A percentile compares a stretch with the other conserved stretches of the same genome.
Evolutionary conservation across 805 yeast species (phyloP).

Genomic region (Torulaspora microellipsoides): DNA sequence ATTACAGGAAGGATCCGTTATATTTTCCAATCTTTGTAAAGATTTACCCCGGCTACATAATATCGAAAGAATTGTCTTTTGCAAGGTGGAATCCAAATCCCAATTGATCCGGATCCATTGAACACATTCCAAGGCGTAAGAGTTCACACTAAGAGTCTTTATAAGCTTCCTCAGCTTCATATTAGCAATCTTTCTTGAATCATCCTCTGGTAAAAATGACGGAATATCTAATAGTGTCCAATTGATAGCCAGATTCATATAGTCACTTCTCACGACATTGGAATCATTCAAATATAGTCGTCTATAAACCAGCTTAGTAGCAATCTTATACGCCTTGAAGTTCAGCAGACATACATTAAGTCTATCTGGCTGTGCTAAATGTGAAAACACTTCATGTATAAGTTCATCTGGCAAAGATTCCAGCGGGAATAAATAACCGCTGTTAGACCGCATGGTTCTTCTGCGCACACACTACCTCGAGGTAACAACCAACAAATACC

Average conservation of each 20-base stretch:
- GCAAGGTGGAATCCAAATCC: constrained; percentile 37
- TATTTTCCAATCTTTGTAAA: constrained; percentile 37
- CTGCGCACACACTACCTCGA: too few relatives aligned
- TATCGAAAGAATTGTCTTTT: constrained; percentile 28
- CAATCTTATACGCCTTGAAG: constrained; percentile 29
- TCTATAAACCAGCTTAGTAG: constrained; percentile 34
- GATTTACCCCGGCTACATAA: constrained; percentile 31
- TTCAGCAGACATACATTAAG: constrained; percentile 27
- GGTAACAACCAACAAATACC: too few relatives aligned
- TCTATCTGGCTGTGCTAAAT: constrained; percentile 37
- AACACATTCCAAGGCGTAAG: constrained; percentile 26
- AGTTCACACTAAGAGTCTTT: constrained; percentile 24
- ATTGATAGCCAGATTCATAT: constrained; percentile 36
- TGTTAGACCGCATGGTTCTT: background rate
- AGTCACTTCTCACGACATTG: constrained; percentile 36
- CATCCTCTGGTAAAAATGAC: constrained; percentile 23
- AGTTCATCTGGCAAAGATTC: constrained; percentile 27
- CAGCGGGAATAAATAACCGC: constrained; percentile 15
- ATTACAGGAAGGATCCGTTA: constrained; percentile 38
- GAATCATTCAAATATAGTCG: constrained; percentile 41
- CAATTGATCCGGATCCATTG: constrained; percentile 41
- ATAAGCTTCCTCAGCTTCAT: constrained; percentile 27
- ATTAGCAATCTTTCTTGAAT: constrained; percentile 32
- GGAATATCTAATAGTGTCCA: constrained; percentile 37
- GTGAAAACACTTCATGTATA: constrained; percentile 31